Evolutionary conservation across 106 monocot genomes (phyloP).

Genomic region (Cymbidium sinense): DNA sequence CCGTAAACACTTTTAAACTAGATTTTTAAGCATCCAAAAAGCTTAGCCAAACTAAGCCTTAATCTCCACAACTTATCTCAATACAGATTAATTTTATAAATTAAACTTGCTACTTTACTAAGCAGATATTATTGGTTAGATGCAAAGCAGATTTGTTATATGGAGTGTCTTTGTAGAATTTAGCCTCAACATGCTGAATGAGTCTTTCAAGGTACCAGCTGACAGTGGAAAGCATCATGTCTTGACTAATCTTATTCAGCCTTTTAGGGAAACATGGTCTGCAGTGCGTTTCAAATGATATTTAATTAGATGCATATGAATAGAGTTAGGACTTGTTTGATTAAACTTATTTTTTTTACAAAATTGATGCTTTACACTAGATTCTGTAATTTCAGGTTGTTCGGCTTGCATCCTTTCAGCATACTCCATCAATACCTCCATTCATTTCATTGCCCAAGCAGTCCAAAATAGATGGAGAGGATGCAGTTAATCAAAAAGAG

Average conservation of each 20-base stretch:
- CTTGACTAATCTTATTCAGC: not conserved
- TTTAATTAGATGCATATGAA: not conserved
- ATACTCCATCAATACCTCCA: slow-evolving; percentile 92
- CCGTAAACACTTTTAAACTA: too few relatives aligned
- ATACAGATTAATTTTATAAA: not conserved
- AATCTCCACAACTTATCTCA: not conserved
- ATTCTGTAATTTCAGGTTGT: slow-evolving; percentile 58
- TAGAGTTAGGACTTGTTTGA: not conserved
- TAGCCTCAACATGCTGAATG: not conserved
- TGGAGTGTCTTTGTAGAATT: not conserved
- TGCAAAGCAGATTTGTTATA: not conserved
- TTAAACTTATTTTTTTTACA: not conserved
- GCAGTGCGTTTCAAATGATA: not conserved
- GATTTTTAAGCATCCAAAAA: too few relatives aligned
- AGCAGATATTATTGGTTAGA: not conserved
- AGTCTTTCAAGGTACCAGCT: not conserved
- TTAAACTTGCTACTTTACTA: not conserved
- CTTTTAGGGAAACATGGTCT: not conserved
- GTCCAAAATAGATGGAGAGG: slow-evolving; percentile 71
- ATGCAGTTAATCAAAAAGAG: slow-evolving; percentile 40
- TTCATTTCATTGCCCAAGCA: slow-evolving; percentile 84
- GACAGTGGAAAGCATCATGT: not conserved
- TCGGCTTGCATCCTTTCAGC: slow-evolving; percentile 95
- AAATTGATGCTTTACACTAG: not conserved
- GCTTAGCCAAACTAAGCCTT: too few relatives aligned